phyloP scores from a whole-genome alignment of 495 filamentous ascomycete genomes.

The Xylaria sp. region DNA sequence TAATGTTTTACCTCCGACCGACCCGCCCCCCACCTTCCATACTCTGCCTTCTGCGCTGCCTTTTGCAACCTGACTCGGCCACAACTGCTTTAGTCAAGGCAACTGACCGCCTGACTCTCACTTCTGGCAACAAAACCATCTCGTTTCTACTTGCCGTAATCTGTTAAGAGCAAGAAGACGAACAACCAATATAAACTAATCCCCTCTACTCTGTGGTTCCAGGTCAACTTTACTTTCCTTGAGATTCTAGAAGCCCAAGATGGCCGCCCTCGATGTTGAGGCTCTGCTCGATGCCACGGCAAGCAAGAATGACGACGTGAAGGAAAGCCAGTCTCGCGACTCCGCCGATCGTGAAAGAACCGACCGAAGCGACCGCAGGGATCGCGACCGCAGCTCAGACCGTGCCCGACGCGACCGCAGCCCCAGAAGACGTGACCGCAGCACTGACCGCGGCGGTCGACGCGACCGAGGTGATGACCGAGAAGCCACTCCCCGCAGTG shows the following conservation, averaged over 20 bases:
- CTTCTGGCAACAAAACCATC: neutral
- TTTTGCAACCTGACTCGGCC: constrained; percentile 11
- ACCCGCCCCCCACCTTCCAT: constrained; percentile 24
- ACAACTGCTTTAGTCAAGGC: constrained; percentile 13
- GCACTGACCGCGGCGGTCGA: constrained; percentile 53
- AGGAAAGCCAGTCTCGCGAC: constrained; percentile 49
- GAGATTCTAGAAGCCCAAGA: constrained; percentile 47
- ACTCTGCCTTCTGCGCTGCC: constrained; percentile 11
- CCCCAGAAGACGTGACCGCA: constrained; percentile 72
- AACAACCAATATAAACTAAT: constrained; percentile 10
- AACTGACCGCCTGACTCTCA: neutral
- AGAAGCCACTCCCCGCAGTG: constrained; percentile 76
- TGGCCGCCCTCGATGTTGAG: constrained; percentile 94
- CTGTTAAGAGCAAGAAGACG: neutral
- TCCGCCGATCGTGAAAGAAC: constrained; percentile 39
- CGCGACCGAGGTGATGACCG: constrained; percentile 48
- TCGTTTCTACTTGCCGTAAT: neutral
- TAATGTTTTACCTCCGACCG: constrained; percentile 7
- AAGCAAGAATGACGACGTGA: constrained; percentile 56
- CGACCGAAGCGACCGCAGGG: constrained; percentile 43
- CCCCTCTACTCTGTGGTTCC: constrained; percentile 6
- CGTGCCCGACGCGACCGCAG: constrained; percentile 64
- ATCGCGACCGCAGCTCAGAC: constrained; percentile 60
- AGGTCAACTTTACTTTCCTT: constrained; percentile 7
- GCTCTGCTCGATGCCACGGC: constrained; percentile 92